Evolutionary conservation across 345 rosid species (phyloP).

Genomic region (Euphorbia lathyris): DNA sequence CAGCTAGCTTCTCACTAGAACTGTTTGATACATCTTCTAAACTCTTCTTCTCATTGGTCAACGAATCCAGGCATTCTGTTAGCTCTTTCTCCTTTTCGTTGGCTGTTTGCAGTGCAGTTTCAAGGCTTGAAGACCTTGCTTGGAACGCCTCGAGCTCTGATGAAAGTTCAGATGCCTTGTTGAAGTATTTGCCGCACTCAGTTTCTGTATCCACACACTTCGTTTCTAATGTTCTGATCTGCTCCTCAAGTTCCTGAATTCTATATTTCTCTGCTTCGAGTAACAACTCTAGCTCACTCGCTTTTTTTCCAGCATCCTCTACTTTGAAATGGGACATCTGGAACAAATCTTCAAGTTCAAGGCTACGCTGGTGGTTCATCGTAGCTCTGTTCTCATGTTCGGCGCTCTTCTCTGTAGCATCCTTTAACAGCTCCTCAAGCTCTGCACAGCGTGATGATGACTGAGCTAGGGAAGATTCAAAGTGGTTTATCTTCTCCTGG

Average conservation of each 20-base stretch:
- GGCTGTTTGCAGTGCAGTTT: conserved; percentile 59
- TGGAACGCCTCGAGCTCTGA: conserved; percentile 73
- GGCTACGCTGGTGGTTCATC: conserved; percentile 26
- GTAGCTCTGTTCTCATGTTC: conserved; percentile 58
- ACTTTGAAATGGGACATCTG: conserved; percentile 26
- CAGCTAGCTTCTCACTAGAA: conserved; percentile 54
- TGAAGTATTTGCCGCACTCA: conserved; percentile 46
- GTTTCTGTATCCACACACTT: conserved; percentile 64
- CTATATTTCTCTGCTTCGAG: conserved; percentile 87
- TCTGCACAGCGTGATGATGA: conserved; percentile 41
- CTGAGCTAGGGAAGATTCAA: conserved; percentile 58
- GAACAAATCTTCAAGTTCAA: conserved; percentile 31
- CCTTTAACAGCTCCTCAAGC: conserved; percentile 62
- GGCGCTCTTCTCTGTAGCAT: conserved; percentile 45
- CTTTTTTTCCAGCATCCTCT: conserved; percentile 64
- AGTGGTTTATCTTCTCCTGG: conserved; percentile 42
- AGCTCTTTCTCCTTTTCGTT: conserved; percentile 60
- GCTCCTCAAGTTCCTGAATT: conserved; percentile 93
- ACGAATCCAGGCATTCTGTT: conserved; percentile 48
- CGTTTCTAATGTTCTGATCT: conserved; percentile 58
- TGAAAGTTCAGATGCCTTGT: conserved; percentile 57
- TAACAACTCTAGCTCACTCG: conserved; percentile 73
- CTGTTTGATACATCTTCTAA: conserved; percentile 52
- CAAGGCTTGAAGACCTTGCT: conserved; percentile 66
- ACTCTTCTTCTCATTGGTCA: conserved; percentile 60